These are phyloP conservation scores for Gossypium ekmanianum DNA, from an alignment of 345 rosid species.

Conservation along the genomic window DNA sequence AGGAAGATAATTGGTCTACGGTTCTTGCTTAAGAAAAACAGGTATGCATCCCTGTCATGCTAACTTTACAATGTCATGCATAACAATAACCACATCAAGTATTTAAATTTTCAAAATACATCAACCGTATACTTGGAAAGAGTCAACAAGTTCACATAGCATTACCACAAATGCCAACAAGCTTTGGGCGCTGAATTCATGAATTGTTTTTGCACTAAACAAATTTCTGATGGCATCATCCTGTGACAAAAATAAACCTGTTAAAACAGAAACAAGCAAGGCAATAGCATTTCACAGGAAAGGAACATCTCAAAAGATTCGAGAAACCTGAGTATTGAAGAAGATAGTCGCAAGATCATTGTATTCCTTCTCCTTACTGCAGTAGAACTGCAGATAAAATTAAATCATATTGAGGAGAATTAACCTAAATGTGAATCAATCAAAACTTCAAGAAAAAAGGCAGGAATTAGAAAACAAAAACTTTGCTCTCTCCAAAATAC, in stretches of 20 bases:
- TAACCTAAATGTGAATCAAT: neutral
- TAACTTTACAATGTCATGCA: too few relatives aligned
- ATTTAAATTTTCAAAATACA: too few relatives aligned
- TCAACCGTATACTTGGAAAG: neutral
- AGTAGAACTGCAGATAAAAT: conserved; percentile 61
- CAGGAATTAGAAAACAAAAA: neutral
- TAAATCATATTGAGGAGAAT: conserved; percentile 10
- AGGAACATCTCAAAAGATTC: neutral
- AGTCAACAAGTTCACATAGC: conserved; percentile 10
- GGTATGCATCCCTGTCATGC: too few relatives aligned
- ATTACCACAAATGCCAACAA: conserved; percentile 87
- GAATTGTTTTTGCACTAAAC: conserved; percentile 97
- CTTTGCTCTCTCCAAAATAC: neutral
- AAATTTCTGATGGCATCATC: conserved; percentile 98
- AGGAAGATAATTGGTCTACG: too few relatives aligned
- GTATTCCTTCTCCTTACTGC: conserved; percentile 75
- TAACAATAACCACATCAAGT: too few relatives aligned
- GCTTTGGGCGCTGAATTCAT: conserved; percentile 92
- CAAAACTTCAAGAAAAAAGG: neutral
- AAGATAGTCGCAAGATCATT: conserved; percentile 97
- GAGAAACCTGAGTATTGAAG: conserved; percentile 88
- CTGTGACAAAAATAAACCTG: conserved; percentile 34
- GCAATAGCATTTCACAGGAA: conserved; percentile 6
- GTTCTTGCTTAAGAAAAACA: too few relatives aligned
- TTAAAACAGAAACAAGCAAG: conserved; percentile 12